These are phyloP conservation scores for Macrophomina phaseolina DNA, from an alignment of 2,329 filamentous ascomycete species.

Conservation along the genomic window DNA sequence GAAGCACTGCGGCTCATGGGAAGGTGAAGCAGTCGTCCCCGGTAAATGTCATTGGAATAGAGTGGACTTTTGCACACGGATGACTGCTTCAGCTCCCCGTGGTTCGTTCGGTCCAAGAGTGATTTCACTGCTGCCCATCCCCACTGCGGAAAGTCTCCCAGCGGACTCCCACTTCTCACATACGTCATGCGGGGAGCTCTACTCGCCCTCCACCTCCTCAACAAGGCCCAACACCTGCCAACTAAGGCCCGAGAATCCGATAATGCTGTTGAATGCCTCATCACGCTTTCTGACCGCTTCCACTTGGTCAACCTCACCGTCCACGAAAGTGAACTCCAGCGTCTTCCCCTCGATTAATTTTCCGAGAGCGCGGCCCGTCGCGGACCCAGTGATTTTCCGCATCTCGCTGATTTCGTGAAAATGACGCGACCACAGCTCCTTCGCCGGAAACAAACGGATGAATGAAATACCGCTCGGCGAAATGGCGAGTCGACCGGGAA, in stretches of 20 bases:
- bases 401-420: constrained; percentile 38
- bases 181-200: constrained; percentile 1
- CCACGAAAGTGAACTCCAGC: constrained; percentile 28
- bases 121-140: too few species aligned
- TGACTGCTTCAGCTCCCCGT: too few species aligned
- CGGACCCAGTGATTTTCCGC: constrained; percentile 32
- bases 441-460: constrained; percentile 15
- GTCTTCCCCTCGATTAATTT: constrained; percentile 10
- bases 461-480: constrained; percentile 36
- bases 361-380: constrained; percentile 4
- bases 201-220: background rate
- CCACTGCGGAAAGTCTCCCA: too few species aligned
- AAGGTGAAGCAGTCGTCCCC: too few species aligned
- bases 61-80: too few species aligned
- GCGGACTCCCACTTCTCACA: background rate
- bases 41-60: too few species aligned
- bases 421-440: constrained; percentile 34
- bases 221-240: constrained; percentile 42
- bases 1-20: too few species aligned
- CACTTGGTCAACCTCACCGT: constrained; percentile 28
- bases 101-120: too few species aligned
- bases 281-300: constrained; percentile 41
- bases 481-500: constrained; percentile 34
- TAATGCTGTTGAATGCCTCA: constrained; percentile 44
- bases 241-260: constrained; percentile 43